These are phyloP conservation scores for Aspergillus olivimuriae DNA, from an alignment of 495 filamentous ascomycete genomes.

Conservation along the genomic window DNA sequence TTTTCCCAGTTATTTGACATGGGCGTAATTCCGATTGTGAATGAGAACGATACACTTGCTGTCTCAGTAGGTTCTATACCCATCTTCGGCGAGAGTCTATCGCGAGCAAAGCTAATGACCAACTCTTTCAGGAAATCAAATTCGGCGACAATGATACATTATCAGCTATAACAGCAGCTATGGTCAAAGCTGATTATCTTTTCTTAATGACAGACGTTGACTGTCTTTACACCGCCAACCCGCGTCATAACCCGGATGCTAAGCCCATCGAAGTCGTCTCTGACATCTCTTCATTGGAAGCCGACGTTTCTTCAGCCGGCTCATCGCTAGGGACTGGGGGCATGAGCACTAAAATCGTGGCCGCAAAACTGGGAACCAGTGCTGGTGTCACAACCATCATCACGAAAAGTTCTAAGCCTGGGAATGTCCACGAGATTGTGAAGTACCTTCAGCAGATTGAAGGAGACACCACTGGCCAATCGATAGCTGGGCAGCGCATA, in stretches of 20 bases:
- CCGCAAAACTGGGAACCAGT: constrained; percentile 86
- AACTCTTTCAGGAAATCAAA: constrained; percentile 71
- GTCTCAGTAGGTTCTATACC: constrained; percentile 56
- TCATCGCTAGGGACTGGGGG: constrained; percentile 91
- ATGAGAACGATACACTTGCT: constrained; percentile 95
- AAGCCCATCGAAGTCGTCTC: constrained; percentile 87
- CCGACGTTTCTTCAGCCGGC: constrained; percentile 85
- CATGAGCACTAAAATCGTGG: constrained; percentile 97
- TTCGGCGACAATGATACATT: constrained; percentile 98
- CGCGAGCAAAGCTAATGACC: neutral
- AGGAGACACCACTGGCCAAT: constrained; percentile 18
- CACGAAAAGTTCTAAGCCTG: constrained; percentile 81
- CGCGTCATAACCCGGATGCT: constrained; percentile 75
- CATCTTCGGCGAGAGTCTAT: neutral
- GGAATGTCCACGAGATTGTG: constrained; percentile 87
- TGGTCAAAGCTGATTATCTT: constrained; percentile 94
- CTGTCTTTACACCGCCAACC: constrained; percentile 94
- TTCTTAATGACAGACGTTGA: constrained; percentile 99
- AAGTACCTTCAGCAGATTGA: constrained; percentile 63
- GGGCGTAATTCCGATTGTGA: constrained; percentile 97
- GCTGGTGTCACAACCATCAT: constrained; percentile 95
- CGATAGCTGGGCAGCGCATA: constrained; percentile 6
- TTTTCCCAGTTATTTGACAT: constrained; percentile 83
- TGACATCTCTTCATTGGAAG: constrained; percentile 77
- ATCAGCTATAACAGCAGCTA: constrained; percentile 91